Evolutionary conservation across 1,284 basidiomycete genomes (phyloP), one percentile per base, ranked within the genome.

Genomic region (Anthracocystis walkeri): DNA sequence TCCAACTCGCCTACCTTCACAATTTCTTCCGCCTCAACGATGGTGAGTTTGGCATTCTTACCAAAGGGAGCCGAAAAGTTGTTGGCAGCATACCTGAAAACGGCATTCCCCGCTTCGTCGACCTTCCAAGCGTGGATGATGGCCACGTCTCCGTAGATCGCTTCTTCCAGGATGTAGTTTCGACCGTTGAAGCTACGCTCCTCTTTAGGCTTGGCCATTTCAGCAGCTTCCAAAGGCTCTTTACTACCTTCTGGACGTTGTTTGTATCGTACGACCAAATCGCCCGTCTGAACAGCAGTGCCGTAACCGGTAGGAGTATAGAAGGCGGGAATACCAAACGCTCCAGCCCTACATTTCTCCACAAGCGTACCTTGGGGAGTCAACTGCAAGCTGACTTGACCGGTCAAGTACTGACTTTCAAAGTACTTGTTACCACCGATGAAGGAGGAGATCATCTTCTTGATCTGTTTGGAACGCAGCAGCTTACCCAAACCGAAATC

Each of bases 91-190:
- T 75, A 77, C 23, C 86, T 71, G 84, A 87, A 87, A 4, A 86
- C 68, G 58, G 85, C 85, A 75, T 87, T 87, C 21, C 87, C 87
- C 50, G 84, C 83, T 84, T 94, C 93, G 84, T 98, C 96, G 14
- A 91, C 95, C 87, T 97, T 97, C 94, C 94, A 97, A 7, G 94
- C 96, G 65, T 92, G 89, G 50, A 99, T 87, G 84, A 98, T 92
- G 25, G 95, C 95, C 58, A 94, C 90, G 85, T 95, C 93, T 29
- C 92, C 94, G 44, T 90, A 88, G 80, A 97, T 91, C 8, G 93
- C 91, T 25, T 92, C 90, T 86, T 99, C 95, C 80, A 97, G 88
- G 42, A 98, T 88, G 87, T 92, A 97, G 84, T 90, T 88, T 81
- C 92, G 90, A 23, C 94, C 95, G 76, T 92, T 89, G 80, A 97